Evolutionary conservation across 306 rosid species (phyloP), one percentile per base, ranked within the genome.

Genomic region (Coriaria nepalensis): DNA sequence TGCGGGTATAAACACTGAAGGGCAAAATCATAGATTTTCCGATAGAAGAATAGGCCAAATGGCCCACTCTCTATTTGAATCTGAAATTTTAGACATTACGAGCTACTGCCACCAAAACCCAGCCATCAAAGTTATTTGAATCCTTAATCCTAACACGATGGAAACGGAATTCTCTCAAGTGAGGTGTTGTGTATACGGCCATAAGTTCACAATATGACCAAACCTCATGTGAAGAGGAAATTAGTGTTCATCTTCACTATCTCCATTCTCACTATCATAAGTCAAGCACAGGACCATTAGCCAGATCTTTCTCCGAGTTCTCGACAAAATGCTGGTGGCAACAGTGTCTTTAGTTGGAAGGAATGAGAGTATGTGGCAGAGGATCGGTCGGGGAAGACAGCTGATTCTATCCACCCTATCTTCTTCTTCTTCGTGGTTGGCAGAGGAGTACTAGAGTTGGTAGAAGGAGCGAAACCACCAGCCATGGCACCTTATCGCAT

Each of bases 361-460:
- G n/a, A 57, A 40, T 2, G 72, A 61, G 33, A 74, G 80, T 13
- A 74, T 69, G 15, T 68, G 58, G 50, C 53, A 34, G 7, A 64
- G 64, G 2, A 74, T 40, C 0, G 38, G 55, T 8, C 69, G 73
- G 0, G 70, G 76, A 5, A 69, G 57, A 0, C 43, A 13, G 47
- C 73, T 53, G 14, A 69, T 57, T 35, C 49, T 56, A 46, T 73
- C 79, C n/a, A n/a, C n/a, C n/a, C n/a, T n/a, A n/a, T n/a, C n/a
- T n/a, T n/a, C n/a, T n/a, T n/a, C n/a, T n/a, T n/a, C n/a, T n/a
- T n/a, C n/a, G n/a, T n/a, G n/a, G n/a, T n/a, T n/a, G n/a, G n/a
- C n/a, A n/a, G n/a, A n/a, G n/a, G n/a, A n/a, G n/a, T n/a, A n/a
- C n/a, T 20, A 20, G 29, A 20, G 3, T 1, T 20, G 29, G 29